These are phyloP conservation scores for Silene noctiflora DNA, from an alignment of 179 eudicot species.

Conservation along the genomic window DNA sequence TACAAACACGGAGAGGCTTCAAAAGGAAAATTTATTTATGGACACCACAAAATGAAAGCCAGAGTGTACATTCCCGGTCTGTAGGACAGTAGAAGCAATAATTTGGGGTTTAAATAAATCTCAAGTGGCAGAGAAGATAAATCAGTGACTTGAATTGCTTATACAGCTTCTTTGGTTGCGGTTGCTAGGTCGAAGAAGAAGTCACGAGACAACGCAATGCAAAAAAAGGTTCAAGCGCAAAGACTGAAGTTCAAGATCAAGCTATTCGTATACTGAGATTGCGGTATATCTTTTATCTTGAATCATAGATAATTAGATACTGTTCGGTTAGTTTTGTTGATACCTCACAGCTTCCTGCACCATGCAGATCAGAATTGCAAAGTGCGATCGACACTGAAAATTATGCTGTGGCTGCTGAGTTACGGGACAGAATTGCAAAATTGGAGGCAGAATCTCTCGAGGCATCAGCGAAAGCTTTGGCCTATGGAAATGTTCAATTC, in stretches of 20 bases:
- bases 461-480: conserved; percentile 75
- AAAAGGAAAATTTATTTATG: too few species aligned
- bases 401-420: conserved; percentile 68
- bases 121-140: not conserved
- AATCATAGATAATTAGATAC: not conserved
- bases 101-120: not conserved
- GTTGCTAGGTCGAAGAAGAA: conserved; percentile 72
- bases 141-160: not conserved
- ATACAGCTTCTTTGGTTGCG: conserved; percentile 9
- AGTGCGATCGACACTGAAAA: conserved; percentile 70
- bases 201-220: conserved; percentile 52
- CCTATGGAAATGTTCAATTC: conserved; percentile 63
- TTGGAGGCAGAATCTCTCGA: conserved; percentile 78
- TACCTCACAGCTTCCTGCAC: conserved; percentile 1
- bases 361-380: conserved; percentile 71
- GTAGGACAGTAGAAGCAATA: not conserved
- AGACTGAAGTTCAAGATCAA: conserved; percentile 86
- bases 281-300: conserved; percentile 44
- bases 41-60: too few species aligned
- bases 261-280: conserved; percentile 74
- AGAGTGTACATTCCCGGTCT: too few species aligned
- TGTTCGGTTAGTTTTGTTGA: conserved; percentile 13
- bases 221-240: conserved; percentile 74
- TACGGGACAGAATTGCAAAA: conserved; percentile 80
- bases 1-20: not conserved